Conservation (phyloP, 2,329 filamentous ascomycete species). For the Talaromyces verruculosus region DNA sequence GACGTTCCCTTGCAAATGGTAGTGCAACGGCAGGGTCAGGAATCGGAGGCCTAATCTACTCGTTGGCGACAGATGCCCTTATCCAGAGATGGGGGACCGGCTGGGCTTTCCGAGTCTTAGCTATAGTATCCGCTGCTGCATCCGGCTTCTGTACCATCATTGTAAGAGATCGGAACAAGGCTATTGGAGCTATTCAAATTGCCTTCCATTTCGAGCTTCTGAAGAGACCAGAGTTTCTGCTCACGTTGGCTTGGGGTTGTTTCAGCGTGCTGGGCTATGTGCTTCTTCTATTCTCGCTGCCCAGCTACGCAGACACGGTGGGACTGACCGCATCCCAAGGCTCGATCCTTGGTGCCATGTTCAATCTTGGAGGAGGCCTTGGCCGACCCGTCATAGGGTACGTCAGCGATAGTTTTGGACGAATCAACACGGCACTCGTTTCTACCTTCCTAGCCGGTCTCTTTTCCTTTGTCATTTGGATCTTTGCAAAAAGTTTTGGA, state of each 20-base stretch:
- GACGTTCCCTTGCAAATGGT: conserved; percentile 60
- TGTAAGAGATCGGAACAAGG: conserved; percentile 58
- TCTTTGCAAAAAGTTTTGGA: conserved; percentile 58
- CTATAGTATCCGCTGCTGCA: conserved; percentile 38
- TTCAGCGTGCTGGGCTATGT: conserved; percentile 66
- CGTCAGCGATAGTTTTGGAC: conserved; percentile 60
- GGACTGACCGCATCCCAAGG: conserved; percentile 62
- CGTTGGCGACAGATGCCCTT: conserved; percentile 58
- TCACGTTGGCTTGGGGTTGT: conserved; percentile 51
- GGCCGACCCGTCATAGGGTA: conserved; percentile 62
- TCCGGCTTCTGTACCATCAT: conserved; percentile 54
- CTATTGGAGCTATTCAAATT: conserved; percentile 53
- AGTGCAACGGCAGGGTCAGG: conserved; percentile 60
- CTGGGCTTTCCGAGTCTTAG: conserved; percentile 63
- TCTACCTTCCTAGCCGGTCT: conserved; percentile 58
- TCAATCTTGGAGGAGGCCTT: conserved; percentile 62
- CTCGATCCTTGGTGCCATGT: conserved; percentile 59
- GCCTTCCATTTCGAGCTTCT: conserved; percentile 58
- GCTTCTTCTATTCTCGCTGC: conserved; percentile 62
- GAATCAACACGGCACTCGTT: conserved; percentile 61
- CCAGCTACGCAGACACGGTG: conserved; percentile 60
- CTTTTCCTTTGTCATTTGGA: conserved; percentile 63
- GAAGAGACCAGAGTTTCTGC: conserved; percentile 45
- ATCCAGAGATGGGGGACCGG: conserved; percentile 56
- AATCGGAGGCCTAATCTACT: conserved; percentile 61